Evolutionary conservation across 495 filamentous ascomycete genomes (phyloP), one percentile per base, ranked within the genome.

Genomic region (Corynascus novoguineensis): DNA sequence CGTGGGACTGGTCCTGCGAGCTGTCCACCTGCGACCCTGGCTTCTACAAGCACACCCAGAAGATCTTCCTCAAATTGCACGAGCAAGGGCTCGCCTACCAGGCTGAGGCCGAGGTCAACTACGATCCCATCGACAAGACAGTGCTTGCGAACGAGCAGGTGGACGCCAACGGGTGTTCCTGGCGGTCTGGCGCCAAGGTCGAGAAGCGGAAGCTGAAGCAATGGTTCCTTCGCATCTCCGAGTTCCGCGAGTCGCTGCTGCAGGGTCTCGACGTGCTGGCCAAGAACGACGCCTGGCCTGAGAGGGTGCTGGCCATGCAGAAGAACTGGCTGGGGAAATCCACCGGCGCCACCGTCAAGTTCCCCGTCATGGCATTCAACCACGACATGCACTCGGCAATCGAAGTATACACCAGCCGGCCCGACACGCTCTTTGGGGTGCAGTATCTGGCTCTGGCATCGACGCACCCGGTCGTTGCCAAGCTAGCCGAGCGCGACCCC

Each of bases 71-170:
- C 35, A 79, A 85, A 55, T 75, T 95, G 7, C 79, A 86, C 59
- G 75, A 88, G 58, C 76, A 81, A 41, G 85, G 83, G 0, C 69
- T 95, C 12, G 90, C 89, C 34, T 92, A 92, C 64, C 88, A 88
- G 59, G 80, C 78, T 10, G 85, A 91, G 53, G 85, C 90, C 15
- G 63, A 89, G 37, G 90, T 96, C 54, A 96, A 96, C 70, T 96
- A 87, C 71, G 90, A 95, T 60, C 90, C 90, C 5, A 79, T 96
- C 22, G 90, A 96, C 66, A 85, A 86, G 71, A 96, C 90, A 0
- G 90, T 96, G 25, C 71, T 96, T 44, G 90, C 90, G 1, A 96
- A 96, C 67, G 90, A 96, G 64, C 90, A 96, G 69, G 90, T 96
- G 10, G 89, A 92, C 65, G 74, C 85, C 7, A 85, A 88, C 63